Conservation (phyloP, 768 basidiomycete genomes). For the Boletellus ananas region DNA sequence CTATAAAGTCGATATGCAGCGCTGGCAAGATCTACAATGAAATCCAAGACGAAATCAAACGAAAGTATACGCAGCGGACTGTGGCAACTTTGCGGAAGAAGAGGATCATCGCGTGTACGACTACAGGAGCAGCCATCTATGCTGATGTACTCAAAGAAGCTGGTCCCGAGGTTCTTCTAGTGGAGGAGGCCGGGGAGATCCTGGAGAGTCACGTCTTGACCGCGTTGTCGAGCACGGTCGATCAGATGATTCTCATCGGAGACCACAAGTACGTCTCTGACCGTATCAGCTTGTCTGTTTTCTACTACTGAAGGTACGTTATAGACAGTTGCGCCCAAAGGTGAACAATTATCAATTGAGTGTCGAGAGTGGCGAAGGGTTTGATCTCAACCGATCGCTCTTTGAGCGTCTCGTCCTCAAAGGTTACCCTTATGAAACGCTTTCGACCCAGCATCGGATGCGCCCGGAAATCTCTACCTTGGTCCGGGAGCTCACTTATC, state of each 20-base stretch:
- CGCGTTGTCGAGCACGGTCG: slow-evolving; percentile 42
- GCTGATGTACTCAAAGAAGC: slow-evolving; percentile 40
- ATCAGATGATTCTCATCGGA: slow-evolving; percentile 62
- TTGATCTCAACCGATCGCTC: slow-evolving; percentile 59
- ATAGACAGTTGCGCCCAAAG: slow-evolving; percentile 68
- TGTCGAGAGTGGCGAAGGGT: slow-evolving; percentile 67
- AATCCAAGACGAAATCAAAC: slow-evolving; percentile 29
- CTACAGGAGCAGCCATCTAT: slow-evolving; percentile 65
- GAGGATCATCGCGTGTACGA: slow-evolving; percentile 64
- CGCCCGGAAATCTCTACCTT: slow-evolving; percentile 65
- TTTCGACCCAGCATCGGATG: slow-evolving; percentile 66
- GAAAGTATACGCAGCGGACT: slow-evolving; percentile 33
- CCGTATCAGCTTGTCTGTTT: too few species aligned
- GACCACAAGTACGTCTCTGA: slow-evolving; percentile 55
- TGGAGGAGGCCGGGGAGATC: slow-evolving; percentile 73
- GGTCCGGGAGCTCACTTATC: slow-evolving; percentile 61
- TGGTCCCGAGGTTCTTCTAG: slow-evolving; percentile 49
- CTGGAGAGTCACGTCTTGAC: slow-evolving; percentile 64
- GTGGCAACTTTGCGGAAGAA: slow-evolving; percentile 38
- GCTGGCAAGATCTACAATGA: slow-evolving; percentile 36
- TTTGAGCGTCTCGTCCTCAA: slow-evolving; percentile 64
- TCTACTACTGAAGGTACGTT: neutral
- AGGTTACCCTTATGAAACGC: slow-evolving; percentile 56
- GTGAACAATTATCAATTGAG: slow-evolving; percentile 62
- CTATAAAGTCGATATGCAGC: slow-evolving; percentile 29